Evolutionary conservation across 2,329 filamentous ascomycete genomes (phyloP).

Genomic region (Didymella pinodella): DNA sequence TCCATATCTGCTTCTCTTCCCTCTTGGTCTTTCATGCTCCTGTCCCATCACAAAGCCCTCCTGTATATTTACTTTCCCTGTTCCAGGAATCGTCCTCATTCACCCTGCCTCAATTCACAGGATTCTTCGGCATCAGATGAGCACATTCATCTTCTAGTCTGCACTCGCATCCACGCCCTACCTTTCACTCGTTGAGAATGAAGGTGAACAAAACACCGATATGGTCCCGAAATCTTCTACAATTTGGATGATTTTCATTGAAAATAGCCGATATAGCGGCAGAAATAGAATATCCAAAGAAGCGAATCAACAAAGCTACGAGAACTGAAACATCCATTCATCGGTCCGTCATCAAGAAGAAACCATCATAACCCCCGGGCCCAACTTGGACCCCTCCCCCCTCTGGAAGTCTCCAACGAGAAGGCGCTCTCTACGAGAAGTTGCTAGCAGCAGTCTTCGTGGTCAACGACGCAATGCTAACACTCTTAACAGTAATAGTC

Average conservation of each 20-base stretch:
- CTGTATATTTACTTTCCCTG: no score
- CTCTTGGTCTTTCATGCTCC: not conserved
- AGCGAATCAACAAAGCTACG: slow-evolving; percentile 10
- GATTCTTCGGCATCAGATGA: no score
- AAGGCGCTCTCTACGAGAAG: slow-evolving; percentile 29
- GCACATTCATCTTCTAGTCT: no score
- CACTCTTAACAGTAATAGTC: slow-evolving; percentile 60
- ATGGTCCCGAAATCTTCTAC: no score
- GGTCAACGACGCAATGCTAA: slow-evolving; percentile 53
- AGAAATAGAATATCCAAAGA: slow-evolving; percentile 11
- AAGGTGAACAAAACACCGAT: no score
- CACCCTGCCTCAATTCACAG: no score
- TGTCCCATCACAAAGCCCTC: no score
- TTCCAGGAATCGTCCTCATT: no score
- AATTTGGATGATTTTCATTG: slow-evolving; percentile 3
- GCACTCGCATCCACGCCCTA: no score
- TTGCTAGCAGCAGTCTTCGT: slow-evolving; percentile 43
- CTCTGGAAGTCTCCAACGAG: not conserved
- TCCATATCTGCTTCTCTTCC: not conserved
- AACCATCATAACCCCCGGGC: slow-evolving; percentile 7
- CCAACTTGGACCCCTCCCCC: not conserved
- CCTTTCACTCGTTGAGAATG: no score
- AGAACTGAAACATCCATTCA: slow-evolving; percentile 16
- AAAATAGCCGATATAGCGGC: slow-evolving; percentile 9
- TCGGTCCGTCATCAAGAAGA: slow-evolving; percentile 16